phyloP scores from a whole-genome alignment of 2,329 filamentous ascomycete genomes.

The Trichoderma polysporum region DNA sequence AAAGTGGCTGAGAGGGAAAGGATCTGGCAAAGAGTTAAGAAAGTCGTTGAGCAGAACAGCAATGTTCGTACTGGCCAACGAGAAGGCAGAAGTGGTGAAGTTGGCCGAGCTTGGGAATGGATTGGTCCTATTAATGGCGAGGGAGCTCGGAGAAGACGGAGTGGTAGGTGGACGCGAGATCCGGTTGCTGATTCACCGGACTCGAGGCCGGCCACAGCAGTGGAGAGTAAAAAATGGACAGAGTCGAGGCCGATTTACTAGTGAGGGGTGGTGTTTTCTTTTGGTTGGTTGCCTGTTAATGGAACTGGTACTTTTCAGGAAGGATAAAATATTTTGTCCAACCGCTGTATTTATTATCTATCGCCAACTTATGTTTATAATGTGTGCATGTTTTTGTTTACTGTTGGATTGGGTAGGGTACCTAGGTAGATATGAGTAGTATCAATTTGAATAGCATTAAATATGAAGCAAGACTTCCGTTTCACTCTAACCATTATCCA shows the following conservation, averaged over 20 bases:
- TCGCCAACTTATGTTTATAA: constrained; percentile 17
- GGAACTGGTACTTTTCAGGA: background rate
- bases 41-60: constrained; percentile 87
- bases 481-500: too few species aligned
- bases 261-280: background rate
- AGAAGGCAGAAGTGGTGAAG: constrained; percentile 64
- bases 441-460: constrained; percentile 8
- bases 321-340: background rate
- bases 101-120: constrained; percentile 69
- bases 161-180: constrained; percentile 47
- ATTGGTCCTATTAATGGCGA: constrained; percentile 57
- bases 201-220: constrained; percentile 27
- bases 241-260: constrained; percentile 43
- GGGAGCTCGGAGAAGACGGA: constrained; percentile 48
- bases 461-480: background rate
- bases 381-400: background rate
- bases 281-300: background rate
- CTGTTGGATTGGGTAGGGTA: background rate
- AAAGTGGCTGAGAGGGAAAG: constrained; percentile 71
- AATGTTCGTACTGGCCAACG: constrained; percentile 79
- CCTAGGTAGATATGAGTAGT: constrained; percentile 12
- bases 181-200: constrained; percentile 39
- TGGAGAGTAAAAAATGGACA: constrained; percentile 39
- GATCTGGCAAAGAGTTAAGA: constrained; percentile 80
- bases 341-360: constrained; percentile 18